A percentile compares a stretch with the other conserved stretches of the same genome.
These are phyloP conservation scores for Buddleja alternifolia DNA, from an alignment of 257 asterid species.

Conservation along the genomic window DNA sequence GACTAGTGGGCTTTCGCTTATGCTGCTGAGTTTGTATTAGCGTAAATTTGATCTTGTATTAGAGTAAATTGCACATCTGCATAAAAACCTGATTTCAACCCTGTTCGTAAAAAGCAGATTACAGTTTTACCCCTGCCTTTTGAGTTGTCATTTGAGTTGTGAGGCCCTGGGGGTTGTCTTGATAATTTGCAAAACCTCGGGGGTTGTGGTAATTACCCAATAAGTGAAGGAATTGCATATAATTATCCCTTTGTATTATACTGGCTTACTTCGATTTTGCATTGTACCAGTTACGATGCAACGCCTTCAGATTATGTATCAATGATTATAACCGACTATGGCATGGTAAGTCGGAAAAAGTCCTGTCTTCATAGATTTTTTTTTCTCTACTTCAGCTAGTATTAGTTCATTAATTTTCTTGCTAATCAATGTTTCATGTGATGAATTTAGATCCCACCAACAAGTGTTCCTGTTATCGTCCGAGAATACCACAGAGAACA, in stretches of 20 bases:
- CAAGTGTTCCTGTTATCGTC: slow-evolving; percentile 87
- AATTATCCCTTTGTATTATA: not conserved
- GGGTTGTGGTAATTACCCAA: no score
- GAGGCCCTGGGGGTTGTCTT: no score
- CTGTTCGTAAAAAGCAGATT: no score
- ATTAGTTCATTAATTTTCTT: not conserved
- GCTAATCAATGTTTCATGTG: slow-evolving; percentile 19
- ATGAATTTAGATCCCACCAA: slow-evolving; percentile 72
- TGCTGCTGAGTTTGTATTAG: not conserved
- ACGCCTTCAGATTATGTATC: slow-evolving; percentile 89
- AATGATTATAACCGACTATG: slow-evolving; percentile 84
- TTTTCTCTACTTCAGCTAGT: not conserved
- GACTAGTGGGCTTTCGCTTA: slow-evolving; percentile 15
- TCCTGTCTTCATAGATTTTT: not conserved
- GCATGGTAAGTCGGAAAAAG: slow-evolving; percentile 75
- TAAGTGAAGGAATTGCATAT: no score
- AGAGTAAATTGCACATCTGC: no score
- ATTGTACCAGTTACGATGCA: slow-evolving; percentile 70
- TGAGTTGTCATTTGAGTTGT: no score
- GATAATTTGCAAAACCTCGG: no score
- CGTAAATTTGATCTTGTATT: no score
- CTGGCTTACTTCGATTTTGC: slow-evolving; percentile 30
- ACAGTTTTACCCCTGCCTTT: no score
- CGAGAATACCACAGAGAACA: slow-evolving; percentile 73
- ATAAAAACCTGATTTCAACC: no score